Evolutionary conservation across 352 stramenopile genomes (phyloP).

Genomic region (Achlya hypogyna): DNA sequence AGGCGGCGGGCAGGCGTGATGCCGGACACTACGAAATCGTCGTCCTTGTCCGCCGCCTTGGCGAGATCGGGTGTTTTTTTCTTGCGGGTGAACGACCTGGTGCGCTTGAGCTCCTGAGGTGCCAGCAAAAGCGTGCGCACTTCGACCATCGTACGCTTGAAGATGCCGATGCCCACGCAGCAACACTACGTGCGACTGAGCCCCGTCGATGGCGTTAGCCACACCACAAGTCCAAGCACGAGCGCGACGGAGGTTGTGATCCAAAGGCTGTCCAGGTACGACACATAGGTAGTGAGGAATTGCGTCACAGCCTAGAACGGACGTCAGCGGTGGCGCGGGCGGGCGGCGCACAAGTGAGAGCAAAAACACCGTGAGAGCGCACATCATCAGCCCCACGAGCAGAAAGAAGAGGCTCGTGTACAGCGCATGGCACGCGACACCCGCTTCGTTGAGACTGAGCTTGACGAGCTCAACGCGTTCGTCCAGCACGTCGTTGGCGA

Average conservation of each 20-base stretch:
- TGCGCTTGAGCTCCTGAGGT: not conserved
- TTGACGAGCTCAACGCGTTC: slow-evolving; percentile 8
- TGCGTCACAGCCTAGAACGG: slow-evolving; percentile 1
- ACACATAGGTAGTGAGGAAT: slow-evolving; percentile 6
- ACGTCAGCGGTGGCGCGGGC: not conserved
- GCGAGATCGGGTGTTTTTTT: not conserved
- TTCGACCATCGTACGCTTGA: slow-evolving; percentile 2
- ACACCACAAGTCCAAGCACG: slow-evolving; percentile 1
- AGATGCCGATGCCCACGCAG: not conserved
- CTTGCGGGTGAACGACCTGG: not conserved
- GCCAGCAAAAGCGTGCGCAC: not conserved
- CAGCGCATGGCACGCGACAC: slow-evolving; percentile 1
- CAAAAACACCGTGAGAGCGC: slow-evolving; percentile 5
- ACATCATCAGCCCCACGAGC: not conserved
- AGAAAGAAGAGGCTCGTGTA: slow-evolving; percentile 2
- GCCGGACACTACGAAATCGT: not conserved
- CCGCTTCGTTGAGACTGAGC: slow-evolving; percentile 1
- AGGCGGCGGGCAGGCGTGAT: too few relatives aligned
- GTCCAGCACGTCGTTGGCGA: slow-evolving; percentile 4
- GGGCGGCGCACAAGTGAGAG: not conserved
- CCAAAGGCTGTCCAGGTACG: not conserved
- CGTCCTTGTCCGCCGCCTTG: not conserved
- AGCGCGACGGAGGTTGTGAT: not conserved
- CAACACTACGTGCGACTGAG: not conserved
- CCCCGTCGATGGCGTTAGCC: not conserved